Evolutionary conservation across 352 stramenopile genomes (phyloP), one percentile per base, ranked within the genome.

Genomic region (Pythium vanterpoolii): DNA sequence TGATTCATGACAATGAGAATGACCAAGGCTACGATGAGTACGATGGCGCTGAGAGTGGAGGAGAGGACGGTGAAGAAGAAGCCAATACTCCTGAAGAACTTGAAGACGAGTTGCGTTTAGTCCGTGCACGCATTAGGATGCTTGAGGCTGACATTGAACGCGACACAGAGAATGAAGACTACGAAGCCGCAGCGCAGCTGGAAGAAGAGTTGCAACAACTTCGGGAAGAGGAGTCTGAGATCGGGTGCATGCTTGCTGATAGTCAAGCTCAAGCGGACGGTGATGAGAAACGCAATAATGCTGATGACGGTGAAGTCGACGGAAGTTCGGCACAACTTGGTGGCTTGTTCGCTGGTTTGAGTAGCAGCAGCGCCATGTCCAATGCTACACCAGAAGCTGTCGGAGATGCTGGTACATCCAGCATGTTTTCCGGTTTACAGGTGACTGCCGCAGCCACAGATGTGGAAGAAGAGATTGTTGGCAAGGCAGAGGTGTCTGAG

Each of bases 81-180:
- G 55, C 57, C 11, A 64, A 68, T 31, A 60, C 28, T 9, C 23
- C 36, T 18, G 67, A 75, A 36, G 42, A 67, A 31, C 57, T 67
- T 8, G 43, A 68, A 16, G 63, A 75, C 26, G 73, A 82, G 14
- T 56, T 85, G 54, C 70, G 78, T 39, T 60, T 69, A 38, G 39
- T 87, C 39, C 68, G 79, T 16, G 47, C 77, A 26, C 76, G 71
- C 48, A 71, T 79, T n/a, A 70, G 74, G 49, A 79, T 79, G 69
- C 62, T 88, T 11, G 75, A 86, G 21, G 71, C 79, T 36, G 73
- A 90, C 33, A 88, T 91, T 23, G 81, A 89, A 27, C 45, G 80
- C 11, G 80, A 77, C 13, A 89, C 79, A 16, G 75, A 86, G 24
- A 84, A 85, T 26, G 77, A 93, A 30, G 77, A 90, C 34, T 89